phyloP scores from a whole-genome alignment of 163 green algal genomes.

The Chlorella variabilis region DNA sequence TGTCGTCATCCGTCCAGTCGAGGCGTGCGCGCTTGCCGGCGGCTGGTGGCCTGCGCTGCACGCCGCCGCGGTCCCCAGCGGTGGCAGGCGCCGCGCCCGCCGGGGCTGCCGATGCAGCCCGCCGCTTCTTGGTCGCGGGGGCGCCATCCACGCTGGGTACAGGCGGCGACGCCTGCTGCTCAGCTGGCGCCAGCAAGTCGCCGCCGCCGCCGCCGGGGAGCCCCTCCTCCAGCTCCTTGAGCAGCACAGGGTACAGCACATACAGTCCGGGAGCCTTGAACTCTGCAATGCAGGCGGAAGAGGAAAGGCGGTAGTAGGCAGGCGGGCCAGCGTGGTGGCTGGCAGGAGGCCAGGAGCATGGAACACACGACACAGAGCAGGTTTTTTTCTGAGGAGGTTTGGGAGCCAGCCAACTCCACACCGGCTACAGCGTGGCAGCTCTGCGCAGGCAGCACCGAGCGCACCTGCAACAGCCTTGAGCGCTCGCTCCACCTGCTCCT shows the following conservation, averaged over 20 bases:
- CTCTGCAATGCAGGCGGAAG: background rate
- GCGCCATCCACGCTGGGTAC: background rate
- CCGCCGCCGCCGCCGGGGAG: background rate
- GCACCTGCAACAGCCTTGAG: constrained; percentile 33
- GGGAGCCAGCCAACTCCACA: no score
- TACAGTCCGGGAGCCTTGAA: constrained; percentile 28
- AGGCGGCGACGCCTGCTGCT: background rate
- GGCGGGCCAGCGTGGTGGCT: background rate
- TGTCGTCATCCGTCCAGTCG: constrained; percentile 27
- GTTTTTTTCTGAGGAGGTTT: no score
- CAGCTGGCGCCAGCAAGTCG: background rate
- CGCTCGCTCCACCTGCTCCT: constrained; percentile 25
- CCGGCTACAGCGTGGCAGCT: no score
- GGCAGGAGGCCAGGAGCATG: background rate
- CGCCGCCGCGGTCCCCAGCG: background rate
- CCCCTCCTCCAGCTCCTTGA: constrained; percentile 4
- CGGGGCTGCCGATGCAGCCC: background rate
- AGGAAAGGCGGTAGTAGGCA: no score
- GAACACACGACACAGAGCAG: no score
- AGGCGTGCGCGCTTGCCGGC: constrained; percentile 1
- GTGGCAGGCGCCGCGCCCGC: background rate
- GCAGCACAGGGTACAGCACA: constrained; percentile 21
- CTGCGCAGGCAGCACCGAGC: no score
- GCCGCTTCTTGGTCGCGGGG: background rate
- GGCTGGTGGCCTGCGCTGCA: background rate